These are phyloP conservation scores for Parsonsia alboflavescens DNA, from an alignment of 257 asterid genomes.

Conservation along the genomic window DNA sequence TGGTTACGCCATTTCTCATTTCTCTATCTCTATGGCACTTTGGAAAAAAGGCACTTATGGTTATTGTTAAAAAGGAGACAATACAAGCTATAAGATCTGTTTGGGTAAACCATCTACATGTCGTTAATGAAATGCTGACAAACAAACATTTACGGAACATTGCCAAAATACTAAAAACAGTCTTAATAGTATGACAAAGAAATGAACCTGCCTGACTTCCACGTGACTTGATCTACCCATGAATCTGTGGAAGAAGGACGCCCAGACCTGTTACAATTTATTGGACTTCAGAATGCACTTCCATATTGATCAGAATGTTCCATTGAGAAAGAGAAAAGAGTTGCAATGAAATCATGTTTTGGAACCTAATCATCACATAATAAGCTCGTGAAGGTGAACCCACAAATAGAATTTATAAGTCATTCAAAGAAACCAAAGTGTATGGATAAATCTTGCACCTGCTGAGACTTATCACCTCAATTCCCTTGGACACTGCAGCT, in stretches of 20 bases:
- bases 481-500: slow-evolving; percentile 96
- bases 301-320: slow-evolving; percentile 3
- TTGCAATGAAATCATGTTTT: neutral
- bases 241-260: slow-evolving; percentile 65
- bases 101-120: neutral
- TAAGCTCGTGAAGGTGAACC: slow-evolving; percentile 5
- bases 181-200: slow-evolving; percentile 18
- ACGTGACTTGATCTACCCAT: slow-evolving; percentile 93
- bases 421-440: slow-evolving; percentile 15
- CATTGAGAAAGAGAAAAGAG: neutral
- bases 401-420: neutral
- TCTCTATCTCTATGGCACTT: too few relatives aligned
- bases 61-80: neutral
- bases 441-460: slow-evolving; percentile 45
- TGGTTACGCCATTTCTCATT: neutral
- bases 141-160: neutral
- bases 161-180: neutral
- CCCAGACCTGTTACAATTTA: slow-evolving; percentile 56
- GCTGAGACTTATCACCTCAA: slow-evolving; percentile 95
- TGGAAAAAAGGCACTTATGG: neutral
- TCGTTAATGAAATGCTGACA: neutral
- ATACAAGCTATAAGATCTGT: neutral
- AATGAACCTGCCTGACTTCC: slow-evolving; percentile 79
- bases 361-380: slow-evolving; percentile 1
- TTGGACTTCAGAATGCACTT: slow-evolving; percentile 17